Base-by-base conservation (phyloP, 2,329 filamentous ascomycete genomes). In the Scedosporium apiospermum region DNA sequence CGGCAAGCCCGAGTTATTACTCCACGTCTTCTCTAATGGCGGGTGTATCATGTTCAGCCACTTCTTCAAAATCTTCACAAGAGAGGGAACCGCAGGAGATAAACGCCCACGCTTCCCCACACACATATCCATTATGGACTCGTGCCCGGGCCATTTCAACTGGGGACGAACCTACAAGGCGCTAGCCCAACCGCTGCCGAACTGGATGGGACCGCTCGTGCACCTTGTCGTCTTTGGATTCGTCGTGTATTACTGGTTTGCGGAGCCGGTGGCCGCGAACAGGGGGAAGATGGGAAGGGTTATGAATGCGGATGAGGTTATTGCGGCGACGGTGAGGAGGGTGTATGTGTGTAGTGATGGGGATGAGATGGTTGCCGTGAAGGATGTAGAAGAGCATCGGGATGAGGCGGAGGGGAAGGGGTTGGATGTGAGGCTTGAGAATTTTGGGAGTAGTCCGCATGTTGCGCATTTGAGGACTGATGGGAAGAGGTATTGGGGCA, bases 11-110 rank as follows among this genome's bases (percentile, higher is more conserved):
- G 70, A 71, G 38, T 70, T 82, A 16, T 72, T 83, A 3, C 67
- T 80, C 12, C 81, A 83, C 65, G 64, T 76, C 41, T 82, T 83
- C 67, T 83, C 81, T 46, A 83, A 84, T 65, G 81, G 81, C 61
- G 82, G 81, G 57, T 72, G 76, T 26, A 73, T 74, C 61, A 75
- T 76, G 38, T 74, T 79, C 18, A 69, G 69, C 38, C 71, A 73
- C 44, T 67, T 80, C 18, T 76, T 76, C 62, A 65, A 69, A 30
- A 67, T 71, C 12, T 78, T 75, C 62, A 68, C 66, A 42, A 64
- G 68, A 21, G 64, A 68, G 34, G 66, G 71, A 1, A 65, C 58
- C 1, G 65, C 60, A 4, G 16, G 18, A 4, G n/a, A 12, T 10
- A 42, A 61, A 6, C 60, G 59, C 3, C 57, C 63, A 57, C 23